These are phyloP conservation scores for Achlya hypogyna DNA, from an alignment of 352 stramenopile genomes.

Conservation along the genomic window DNA sequence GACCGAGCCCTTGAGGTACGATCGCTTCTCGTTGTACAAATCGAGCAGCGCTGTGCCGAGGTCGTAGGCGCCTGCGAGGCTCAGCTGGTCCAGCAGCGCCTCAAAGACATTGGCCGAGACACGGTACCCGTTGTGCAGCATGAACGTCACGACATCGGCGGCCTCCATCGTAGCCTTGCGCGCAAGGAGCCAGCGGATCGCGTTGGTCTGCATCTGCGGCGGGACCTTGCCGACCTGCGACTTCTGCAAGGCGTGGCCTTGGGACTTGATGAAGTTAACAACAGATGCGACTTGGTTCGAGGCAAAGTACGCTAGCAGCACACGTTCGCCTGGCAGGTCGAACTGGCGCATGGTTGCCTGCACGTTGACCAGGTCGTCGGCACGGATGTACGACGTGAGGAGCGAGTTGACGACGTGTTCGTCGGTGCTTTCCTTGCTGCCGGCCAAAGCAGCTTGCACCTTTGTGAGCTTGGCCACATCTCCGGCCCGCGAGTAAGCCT, in stretches of 20 bases:
- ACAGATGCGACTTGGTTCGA: background rate
- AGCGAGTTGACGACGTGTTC: slow-evolving; percentile 39
- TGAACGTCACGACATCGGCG: slow-evolving; percentile 1
- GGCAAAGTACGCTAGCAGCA: background rate
- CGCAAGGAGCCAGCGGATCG: slow-evolving; percentile 11
- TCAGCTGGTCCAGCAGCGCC: slow-evolving; percentile 2
- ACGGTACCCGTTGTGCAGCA: slow-evolving; percentile 15
- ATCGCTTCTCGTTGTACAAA: slow-evolving; percentile 7
- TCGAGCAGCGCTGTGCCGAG: slow-evolving; percentile 2
- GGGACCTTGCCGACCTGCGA: background rate
- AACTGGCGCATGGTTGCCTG: slow-evolving; percentile 32
- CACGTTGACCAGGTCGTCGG: slow-evolving; percentile 39
- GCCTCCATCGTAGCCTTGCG: background rate
- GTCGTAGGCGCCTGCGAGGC: slow-evolving; percentile 4
- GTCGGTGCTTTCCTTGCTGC: background rate
- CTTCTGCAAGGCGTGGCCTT: slow-evolving; percentile 5
- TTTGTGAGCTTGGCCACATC: slow-evolving; percentile 42
- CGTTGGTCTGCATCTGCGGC: slow-evolving; percentile 7
- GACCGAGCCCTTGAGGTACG: slow-evolving; percentile 3
- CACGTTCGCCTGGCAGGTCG: background rate
- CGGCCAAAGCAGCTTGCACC: slow-evolving; percentile 32
- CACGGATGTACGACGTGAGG: slow-evolving; percentile 53
- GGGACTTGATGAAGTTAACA: background rate
- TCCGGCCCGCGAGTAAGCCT: slow-evolving; percentile 53
- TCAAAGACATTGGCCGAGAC: slow-evolving; percentile 4